A percentile compares a stretch with the other conserved stretches of the same genome.
Conservation (phyloP, 306 rosid genomes). For the Alnus rubra region DNA sequence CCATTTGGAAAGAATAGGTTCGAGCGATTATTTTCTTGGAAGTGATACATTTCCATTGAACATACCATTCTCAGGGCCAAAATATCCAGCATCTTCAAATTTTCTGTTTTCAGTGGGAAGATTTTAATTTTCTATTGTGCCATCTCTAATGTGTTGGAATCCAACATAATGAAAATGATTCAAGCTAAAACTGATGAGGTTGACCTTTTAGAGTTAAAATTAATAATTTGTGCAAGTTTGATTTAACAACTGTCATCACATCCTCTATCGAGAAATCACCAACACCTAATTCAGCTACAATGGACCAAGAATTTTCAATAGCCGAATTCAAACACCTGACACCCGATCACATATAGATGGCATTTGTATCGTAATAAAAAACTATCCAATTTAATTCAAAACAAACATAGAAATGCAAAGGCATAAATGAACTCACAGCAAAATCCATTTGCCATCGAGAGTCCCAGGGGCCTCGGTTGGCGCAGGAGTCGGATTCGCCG, state of each 20-base stretch:
- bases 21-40: background rate
- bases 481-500: constrained; percentile 69
- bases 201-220: no score
- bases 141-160: no score
- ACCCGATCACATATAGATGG: background rate
- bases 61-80: background rate
- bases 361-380: background rate
- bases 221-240: no score
- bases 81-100: background rate
- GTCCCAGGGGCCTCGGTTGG: constrained; percentile 65
- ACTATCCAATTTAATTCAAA: background rate
- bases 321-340: no score
- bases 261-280: no score
- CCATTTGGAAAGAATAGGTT: background rate
- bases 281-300: no score
- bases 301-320: no score
- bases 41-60: background rate
- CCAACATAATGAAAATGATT: no score
- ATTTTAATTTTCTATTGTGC: no score
- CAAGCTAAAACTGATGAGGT: no score
- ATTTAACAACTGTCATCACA: no score
- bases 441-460: constrained; percentile 84
- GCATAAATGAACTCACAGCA: constrained; percentile 63
- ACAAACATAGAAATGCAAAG: background rate
- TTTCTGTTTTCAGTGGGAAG: no score